phyloP scores from a whole-genome alignment of 345 rosid species.

The Turritis glabra region DNA sequence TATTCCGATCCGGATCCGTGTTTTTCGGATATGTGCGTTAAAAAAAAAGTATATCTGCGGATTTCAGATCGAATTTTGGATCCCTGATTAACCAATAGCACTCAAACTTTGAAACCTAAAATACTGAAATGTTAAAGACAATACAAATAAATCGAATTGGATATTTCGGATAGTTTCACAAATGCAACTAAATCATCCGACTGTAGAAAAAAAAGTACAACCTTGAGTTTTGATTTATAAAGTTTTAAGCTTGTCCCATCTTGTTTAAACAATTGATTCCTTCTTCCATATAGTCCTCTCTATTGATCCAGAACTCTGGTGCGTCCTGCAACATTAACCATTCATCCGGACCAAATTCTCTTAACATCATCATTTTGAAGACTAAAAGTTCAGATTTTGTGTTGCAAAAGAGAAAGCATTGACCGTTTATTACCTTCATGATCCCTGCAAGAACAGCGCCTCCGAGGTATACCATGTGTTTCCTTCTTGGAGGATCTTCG shows the following conservation, averaged over 20 bases:
- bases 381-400: neutral
- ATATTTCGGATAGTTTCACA: neutral
- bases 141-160: too few species aligned
- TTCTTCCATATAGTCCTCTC: constrained; percentile 91
- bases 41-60: too few species aligned
- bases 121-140: neutral
- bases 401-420: constrained; percentile 9
- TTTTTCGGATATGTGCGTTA: too few species aligned
- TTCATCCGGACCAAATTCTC: neutral
- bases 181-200: neutral
- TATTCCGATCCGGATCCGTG: too few species aligned
- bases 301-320: constrained; percentile 96
- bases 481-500: constrained; percentile 98
- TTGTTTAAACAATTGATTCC: constrained; percentile 77
- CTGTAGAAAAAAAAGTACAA: too few species aligned
- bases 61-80: neutral
- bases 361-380: neutral
- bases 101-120: neutral
- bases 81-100: neutral
- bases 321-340: constrained; percentile 63
- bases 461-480: constrained; percentile 98
- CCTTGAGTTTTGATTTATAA: neutral
- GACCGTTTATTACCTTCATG: constrained; percentile 67
- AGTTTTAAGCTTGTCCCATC: constrained; percentile 54
- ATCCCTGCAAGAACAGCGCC: constrained; percentile 99